These are phyloP conservation scores for Volvariella volvacea DNA, from an alignment of 1,284 basidiomycete genomes.

Conservation along the genomic window DNA sequence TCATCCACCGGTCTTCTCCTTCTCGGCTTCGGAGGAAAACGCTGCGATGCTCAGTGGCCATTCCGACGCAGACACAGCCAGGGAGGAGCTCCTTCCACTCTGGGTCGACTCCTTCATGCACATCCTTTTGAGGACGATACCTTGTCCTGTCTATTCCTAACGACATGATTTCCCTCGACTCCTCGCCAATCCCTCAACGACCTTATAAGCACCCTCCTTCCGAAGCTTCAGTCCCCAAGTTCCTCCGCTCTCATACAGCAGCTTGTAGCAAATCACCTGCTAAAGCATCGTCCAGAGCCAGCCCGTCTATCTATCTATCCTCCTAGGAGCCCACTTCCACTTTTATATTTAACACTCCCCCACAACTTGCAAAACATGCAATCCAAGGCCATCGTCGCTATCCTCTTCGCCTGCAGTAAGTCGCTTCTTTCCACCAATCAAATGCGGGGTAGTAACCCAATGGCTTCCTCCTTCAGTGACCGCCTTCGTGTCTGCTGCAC, in stretches of 20 bases:
- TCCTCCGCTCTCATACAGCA: not conserved
- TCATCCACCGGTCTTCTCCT: too few species aligned
- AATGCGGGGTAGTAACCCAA: slow-evolving; percentile 1
- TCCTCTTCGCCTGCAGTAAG: slow-evolving; percentile 21
- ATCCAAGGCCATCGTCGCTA: slow-evolving; percentile 17
- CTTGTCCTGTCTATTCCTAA: slow-evolving; percentile 12
- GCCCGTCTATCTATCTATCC: too few species aligned
- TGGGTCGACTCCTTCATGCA: slow-evolving; percentile 14
- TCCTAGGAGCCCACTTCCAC: too few species aligned
- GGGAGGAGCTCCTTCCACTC: too few species aligned
- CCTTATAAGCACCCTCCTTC: too few species aligned
- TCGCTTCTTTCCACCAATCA: slow-evolving; percentile 1
- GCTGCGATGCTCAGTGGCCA: too few species aligned
- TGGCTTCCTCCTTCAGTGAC: slow-evolving; percentile 12
- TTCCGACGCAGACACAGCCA: too few species aligned
- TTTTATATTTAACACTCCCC: too few species aligned
- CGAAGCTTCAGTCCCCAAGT: not conserved
- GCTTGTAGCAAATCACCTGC: not conserved
- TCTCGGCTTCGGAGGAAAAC: too few species aligned
- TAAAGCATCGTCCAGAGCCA: slow-evolving; percentile 3
- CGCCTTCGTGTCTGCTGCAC: slow-evolving; percentile 17
- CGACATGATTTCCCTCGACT: slow-evolving; percentile 8
- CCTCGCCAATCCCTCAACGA: too few species aligned
- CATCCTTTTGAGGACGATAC: slow-evolving; percentile 15
- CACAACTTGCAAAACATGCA: slow-evolving; percentile 17